A percentile compares a stretch with the other conserved stretches of the same genome.
Conservation (phyloP, 2,329 filamentous ascomycete species). For the Herpotrichia juniperi region DNA sequence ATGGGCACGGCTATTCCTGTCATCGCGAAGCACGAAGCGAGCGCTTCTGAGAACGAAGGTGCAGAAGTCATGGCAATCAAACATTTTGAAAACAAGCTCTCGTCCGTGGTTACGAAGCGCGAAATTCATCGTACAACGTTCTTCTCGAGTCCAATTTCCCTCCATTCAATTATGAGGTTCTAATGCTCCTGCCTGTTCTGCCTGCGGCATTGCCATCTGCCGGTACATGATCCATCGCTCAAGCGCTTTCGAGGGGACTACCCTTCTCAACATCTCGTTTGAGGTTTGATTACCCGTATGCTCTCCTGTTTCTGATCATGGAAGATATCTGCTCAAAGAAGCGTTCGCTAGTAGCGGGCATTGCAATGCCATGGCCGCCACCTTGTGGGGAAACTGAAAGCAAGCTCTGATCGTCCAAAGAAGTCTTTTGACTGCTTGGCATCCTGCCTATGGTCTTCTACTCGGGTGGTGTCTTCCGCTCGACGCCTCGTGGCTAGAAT, state of each 20-base stretch:
- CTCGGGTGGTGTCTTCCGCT: too few species aligned
- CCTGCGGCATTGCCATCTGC: neutral
- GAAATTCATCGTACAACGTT: neutral
- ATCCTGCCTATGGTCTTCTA: neutral
- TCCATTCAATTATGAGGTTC: neutral
- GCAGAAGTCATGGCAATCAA: conserved; percentile 14
- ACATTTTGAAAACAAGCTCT: conserved; percentile 8
- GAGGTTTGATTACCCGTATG: conserved; percentile 24
- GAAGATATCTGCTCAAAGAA: neutral
- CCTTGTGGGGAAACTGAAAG: neutral
- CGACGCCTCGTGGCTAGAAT: too few species aligned
- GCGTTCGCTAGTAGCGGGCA: neutral
- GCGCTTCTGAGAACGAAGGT: conserved; percentile 1
- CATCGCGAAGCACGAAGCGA: neutral
- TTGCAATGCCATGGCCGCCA: neutral
- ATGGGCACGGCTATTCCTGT: neutral
- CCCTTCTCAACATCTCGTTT: conserved; percentile 19
- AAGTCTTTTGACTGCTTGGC: neutral
- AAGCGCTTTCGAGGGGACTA: too few species aligned
- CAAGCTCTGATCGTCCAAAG: conserved; percentile 6
- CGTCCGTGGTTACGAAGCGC: neutral
- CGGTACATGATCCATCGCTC: too few species aligned
- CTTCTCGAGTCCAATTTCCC: neutral
- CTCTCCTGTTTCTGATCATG: neutral
- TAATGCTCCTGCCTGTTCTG: neutral